Evolutionary conservation across 192 early-diverging fungal genomes (phyloP).

Genomic region (Backusella tarrabulga): DNA sequence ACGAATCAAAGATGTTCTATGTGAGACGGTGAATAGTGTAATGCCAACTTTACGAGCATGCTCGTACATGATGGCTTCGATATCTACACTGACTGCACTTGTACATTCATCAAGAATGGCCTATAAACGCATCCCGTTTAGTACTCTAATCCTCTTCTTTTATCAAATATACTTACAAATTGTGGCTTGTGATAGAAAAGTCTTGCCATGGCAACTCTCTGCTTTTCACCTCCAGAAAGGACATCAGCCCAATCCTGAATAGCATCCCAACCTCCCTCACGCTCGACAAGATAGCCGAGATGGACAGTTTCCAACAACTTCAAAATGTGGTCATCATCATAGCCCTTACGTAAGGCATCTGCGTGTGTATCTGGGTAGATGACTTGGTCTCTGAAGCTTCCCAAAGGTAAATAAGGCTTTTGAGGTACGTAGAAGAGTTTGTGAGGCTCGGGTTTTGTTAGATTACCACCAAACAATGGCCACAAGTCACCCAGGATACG

Average conservation of each 20-base stretch:
- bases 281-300: slow-evolving; percentile 64
- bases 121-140: slow-evolving; percentile 11
- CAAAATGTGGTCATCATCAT: slow-evolving; percentile 65
- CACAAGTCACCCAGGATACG: slow-evolving; percentile 64
- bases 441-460: slow-evolving; percentile 54
- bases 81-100: slow-evolving; percentile 75
- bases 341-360: slow-evolving; percentile 57
- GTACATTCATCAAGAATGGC: slow-evolving; percentile 80
- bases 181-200: slow-evolving; percentile 83
- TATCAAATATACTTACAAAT: slow-evolving; percentile 51
- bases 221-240: slow-evolving; percentile 79
- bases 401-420: slow-evolving; percentile 77
- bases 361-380: slow-evolving; percentile 81
- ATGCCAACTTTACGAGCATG: slow-evolving; percentile 57
- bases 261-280: slow-evolving; percentile 72
- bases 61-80: slow-evolving; percentile 75
- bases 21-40: slow-evolving; percentile 64
- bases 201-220: slow-evolving; percentile 79
- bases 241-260: slow-evolving; percentile 80
- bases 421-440: slow-evolving; percentile 89
- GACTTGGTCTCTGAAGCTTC: slow-evolving; percentile 80
- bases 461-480: slow-evolving; percentile 60
- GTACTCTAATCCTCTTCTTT: background rate
- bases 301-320: slow-evolving; percentile 67
- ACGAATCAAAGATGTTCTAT: slow-evolving; percentile 43